Percentiles rank a stretch among this genome's conserved stretches.
Conservation (phyloP, 495 filamentous ascomycete species). For the Aspergillus avenaceus region DNA sequence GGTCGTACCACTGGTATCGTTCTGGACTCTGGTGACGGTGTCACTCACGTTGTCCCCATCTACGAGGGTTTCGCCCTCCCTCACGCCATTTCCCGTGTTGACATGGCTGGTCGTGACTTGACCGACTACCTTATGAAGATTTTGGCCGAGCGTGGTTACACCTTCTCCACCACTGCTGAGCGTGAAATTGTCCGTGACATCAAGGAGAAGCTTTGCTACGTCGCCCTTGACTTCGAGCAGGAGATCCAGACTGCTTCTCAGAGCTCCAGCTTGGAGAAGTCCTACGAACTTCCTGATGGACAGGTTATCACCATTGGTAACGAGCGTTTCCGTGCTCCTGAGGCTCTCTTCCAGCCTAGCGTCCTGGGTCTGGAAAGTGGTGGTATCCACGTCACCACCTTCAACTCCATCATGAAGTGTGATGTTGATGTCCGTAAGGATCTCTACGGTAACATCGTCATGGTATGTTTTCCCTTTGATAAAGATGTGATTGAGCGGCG, state of each 20-base stretch:
- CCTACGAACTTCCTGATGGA: slow-evolving; percentile 98
- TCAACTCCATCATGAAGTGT: slow-evolving; percentile 99
- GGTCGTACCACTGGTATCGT: slow-evolving; percentile 99
- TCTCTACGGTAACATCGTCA: slow-evolving; percentile 99
- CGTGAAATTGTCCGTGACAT: slow-evolving; percentile 99
- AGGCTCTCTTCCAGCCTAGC: slow-evolving; percentile 98
- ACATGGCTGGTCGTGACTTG: slow-evolving; percentile 99
- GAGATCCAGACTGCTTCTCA: slow-evolving; percentile 99
- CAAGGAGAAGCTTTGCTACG: slow-evolving; percentile 99
- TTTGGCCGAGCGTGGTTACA: slow-evolving; percentile 96
- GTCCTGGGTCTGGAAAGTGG: slow-evolving; percentile 97
- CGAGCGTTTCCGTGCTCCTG: slow-evolving; percentile 98
- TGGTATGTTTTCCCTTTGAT: slow-evolving; percentile 60
- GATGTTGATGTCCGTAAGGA: slow-evolving; percentile 99
- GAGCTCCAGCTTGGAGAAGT: slow-evolving; percentile 98
- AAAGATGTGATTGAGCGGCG: not conserved
- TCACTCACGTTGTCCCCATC: slow-evolving; percentile 99
- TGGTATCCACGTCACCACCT: slow-evolving; percentile 99
- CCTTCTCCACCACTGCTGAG: slow-evolving; percentile 99
- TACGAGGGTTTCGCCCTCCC: slow-evolving; percentile 99
- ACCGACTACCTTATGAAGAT: slow-evolving; percentile 99
- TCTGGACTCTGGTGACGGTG: slow-evolving; percentile 98
- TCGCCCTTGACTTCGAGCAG: slow-evolving; percentile 99
- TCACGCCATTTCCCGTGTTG: slow-evolving; percentile 98
- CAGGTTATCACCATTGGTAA: slow-evolving; percentile 99